A percentile compares a stretch with the other conserved stretches of the same genome.
phyloP scores from a whole-genome alignment of 805 yeast species.

The Metschnikowia borealis region DNA sequence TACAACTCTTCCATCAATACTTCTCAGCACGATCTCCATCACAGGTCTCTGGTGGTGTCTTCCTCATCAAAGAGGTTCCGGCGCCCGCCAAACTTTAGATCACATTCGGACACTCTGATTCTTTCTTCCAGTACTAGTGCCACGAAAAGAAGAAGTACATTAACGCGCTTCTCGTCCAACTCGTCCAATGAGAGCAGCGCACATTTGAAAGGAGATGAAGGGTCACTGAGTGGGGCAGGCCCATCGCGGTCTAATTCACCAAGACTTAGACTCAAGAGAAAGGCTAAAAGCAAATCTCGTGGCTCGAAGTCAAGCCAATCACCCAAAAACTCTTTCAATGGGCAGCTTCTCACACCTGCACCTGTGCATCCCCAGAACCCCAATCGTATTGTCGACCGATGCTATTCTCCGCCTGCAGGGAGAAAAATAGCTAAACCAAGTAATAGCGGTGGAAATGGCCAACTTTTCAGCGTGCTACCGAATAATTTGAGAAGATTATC shows the following conservation, averaged over 20 bases:
- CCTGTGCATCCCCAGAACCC: constrained; percentile 7
- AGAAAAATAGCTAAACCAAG: neutral
- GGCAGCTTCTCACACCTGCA: constrained; percentile 7
- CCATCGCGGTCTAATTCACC: constrained; percentile 9
- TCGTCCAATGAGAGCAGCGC: constrained; percentile 35
- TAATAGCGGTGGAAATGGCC: neutral
- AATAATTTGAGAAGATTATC: neutral
- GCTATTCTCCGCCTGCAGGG: constrained; percentile 4
- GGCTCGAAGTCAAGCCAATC: constrained; percentile 2
- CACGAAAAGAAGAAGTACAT: constrained; percentile 25
- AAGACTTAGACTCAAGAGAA: constrained; percentile 11
- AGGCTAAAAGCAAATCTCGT: constrained; percentile 7
- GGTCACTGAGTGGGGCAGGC: constrained; percentile 1
- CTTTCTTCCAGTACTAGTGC: constrained; percentile 28
- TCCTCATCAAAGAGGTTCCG: constrained; percentile 15
- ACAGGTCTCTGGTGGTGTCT: constrained; percentile 14
- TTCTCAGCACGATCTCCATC: constrained; percentile 25
- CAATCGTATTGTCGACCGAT: neutral
- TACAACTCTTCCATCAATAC: constrained; percentile 38
- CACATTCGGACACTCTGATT: constrained; percentile 35
- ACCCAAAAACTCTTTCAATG: constrained; percentile 1
- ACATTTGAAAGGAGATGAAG: constrained; percentile 8
- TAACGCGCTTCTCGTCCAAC: constrained; percentile 34
- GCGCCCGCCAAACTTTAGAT: constrained; percentile 32
- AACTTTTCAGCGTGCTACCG: neutral